Evolutionary conservation across 2,329 filamentous ascomycete species (phyloP).

Genomic region (Colletotrichum abscissum): DNA sequence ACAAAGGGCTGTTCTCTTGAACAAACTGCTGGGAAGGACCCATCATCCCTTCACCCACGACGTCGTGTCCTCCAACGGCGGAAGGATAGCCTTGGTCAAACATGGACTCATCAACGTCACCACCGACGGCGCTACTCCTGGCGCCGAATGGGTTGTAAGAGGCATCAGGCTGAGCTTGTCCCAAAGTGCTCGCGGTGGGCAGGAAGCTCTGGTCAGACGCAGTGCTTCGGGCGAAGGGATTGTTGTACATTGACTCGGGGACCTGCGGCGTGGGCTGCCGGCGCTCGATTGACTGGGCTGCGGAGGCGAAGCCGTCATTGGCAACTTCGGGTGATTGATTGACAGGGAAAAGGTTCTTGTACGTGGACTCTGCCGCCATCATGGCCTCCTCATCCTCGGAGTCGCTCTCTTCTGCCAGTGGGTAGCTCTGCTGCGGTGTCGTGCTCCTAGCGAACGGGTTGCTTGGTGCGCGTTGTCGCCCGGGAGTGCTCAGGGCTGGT

Average conservation of each 20-base stretch:
- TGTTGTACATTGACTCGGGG: conserved; percentile 14
- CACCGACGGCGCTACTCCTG: neutral
- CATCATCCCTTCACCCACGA: neutral
- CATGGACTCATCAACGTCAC: neutral
- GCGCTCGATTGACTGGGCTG: neutral
- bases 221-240: conserved; percentile 15
- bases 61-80: neutral
- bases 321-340: neutral
- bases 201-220: conserved; percentile 15
- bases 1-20: conserved; percentile 14
- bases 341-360: neutral
- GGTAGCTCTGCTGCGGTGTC: neutral
- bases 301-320: neutral
- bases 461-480: neutral
- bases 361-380: neutral
- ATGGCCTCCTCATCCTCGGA: conserved; percentile 4
- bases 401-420: neutral
- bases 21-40: neutral
- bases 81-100: conserved; percentile 1
- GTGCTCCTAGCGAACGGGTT: conserved; percentile 17
- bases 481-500: neutral
- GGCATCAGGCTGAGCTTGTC: neutral
- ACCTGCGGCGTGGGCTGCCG: conserved; percentile 26
- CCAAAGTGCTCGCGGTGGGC: conserved; percentile 10
- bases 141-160: conserved; percentile 8